Conservation (phyloP, 176 grass and related monocot genomes). For the Lolium perenne region DNA sequence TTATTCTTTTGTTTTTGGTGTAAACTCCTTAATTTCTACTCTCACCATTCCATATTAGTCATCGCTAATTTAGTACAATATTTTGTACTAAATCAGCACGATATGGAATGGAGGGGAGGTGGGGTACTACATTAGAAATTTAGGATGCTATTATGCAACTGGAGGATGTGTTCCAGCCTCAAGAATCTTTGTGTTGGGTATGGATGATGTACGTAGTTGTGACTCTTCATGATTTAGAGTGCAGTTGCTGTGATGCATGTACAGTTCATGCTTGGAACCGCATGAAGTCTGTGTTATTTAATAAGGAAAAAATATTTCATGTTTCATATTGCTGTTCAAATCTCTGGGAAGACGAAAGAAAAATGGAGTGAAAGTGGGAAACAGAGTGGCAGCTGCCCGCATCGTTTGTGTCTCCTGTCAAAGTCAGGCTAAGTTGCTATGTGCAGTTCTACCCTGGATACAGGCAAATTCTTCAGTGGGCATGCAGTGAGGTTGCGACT, state of each 20-base stretch:
- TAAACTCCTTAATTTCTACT: background rate
- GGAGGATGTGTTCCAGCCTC: background rate
- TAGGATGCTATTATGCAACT: background rate
- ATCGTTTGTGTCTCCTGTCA: background rate
- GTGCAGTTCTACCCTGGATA: too few species aligned
- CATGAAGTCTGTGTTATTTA: background rate
- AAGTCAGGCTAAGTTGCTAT: background rate
- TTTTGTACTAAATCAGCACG: too few species aligned
- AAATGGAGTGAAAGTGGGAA: background rate
- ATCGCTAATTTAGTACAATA: too few species aligned
- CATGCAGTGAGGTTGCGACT: too few species aligned
- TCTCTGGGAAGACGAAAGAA: background rate
- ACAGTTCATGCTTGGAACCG: background rate
- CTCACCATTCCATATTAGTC: too few species aligned
- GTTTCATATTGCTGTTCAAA: background rate
- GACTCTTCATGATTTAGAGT: background rate
- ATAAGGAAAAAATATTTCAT: background rate
- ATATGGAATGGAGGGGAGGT: too few species aligned
- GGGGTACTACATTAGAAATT: background rate
- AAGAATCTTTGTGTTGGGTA: too few species aligned
- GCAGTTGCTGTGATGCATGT: background rate
- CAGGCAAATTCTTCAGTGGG: too few species aligned
- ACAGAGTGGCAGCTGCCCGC: background rate
- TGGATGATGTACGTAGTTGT: too few species aligned
- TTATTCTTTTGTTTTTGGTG: background rate